These are phyloP conservation scores for Vigna mungo DNA, from an alignment of 306 rosid species.

Conservation along the genomic window DNA sequence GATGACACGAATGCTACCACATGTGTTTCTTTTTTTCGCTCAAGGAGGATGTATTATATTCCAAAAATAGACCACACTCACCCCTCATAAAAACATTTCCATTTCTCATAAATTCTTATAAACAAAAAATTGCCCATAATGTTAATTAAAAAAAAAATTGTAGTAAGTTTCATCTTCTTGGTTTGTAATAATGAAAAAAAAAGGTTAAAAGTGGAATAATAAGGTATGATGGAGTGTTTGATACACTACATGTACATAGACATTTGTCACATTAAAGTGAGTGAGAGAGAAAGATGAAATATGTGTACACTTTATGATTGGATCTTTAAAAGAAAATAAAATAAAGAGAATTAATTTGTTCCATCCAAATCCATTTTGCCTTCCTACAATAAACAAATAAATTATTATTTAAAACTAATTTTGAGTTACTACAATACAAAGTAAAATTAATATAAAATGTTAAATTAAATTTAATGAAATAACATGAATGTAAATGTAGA, in stretches of 20 bases:
- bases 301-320: background rate
- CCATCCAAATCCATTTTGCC: conserved; percentile 1
- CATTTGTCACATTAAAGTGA: background rate
- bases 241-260: no score
- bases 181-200: no score
- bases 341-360: background rate
- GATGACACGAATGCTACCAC: conserved; percentile 1
- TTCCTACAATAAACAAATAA: no score
- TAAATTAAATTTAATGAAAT: no score
- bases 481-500: no score
- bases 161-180: no score
- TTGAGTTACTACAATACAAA: no score
- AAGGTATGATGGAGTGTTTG: no score
- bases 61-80: background rate
- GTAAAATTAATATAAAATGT: no score
- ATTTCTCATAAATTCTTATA: background rate
- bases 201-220: no score
- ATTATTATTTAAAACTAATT: no score
- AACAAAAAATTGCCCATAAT: background rate
- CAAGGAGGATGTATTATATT: background rate
- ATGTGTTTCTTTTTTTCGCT: background rate
- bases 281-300: conserved; percentile 22
- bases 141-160: no score
- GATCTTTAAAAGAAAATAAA: background rate
- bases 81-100: background rate